phyloP scores from a whole-genome alignment of 805 yeast genomes.

The Naumovozyma dairenensis region DNA sequence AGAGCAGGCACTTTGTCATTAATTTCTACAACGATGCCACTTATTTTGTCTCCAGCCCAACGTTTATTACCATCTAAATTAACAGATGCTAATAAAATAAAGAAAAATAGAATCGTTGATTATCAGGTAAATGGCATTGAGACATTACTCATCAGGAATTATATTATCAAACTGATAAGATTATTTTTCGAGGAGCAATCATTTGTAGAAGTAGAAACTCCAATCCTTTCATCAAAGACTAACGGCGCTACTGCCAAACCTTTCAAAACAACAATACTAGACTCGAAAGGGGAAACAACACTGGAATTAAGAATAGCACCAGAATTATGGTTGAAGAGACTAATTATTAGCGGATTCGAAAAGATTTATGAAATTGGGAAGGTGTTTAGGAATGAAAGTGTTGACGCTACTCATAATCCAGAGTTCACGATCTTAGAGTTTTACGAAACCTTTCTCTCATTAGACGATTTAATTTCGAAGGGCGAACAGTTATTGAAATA shows the following conservation, averaged over 20 bases:
- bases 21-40: conserved; percentile 41
- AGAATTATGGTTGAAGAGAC: conserved; percentile 82
- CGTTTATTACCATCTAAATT: conserved; percentile 60
- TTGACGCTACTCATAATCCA: conserved; percentile 88
- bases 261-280: conserved; percentile 51
- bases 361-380: conserved; percentile 79
- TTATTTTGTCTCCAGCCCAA: conserved; percentile 57
- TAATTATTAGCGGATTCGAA: conserved; percentile 79
- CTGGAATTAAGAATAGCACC: conserved; percentile 83
- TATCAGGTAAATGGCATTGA: conserved; percentile 50
- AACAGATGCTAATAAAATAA: conserved; percentile 44
- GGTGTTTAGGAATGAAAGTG: conserved; percentile 84
- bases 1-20: conserved; percentile 65
- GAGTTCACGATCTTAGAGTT: conserved; percentile 89
- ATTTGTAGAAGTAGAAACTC: conserved; percentile 84
- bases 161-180: conserved; percentile 48
- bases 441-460: conserved; percentile 60
- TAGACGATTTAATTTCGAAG: conserved; percentile 54
- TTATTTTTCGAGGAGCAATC: conserved; percentile 41
- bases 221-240: conserved; percentile 59
- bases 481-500: conserved; percentile 48
- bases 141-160: conserved; percentile 41
- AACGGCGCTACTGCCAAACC: conserved; percentile 95
- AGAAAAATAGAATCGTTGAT: conserved; percentile 63
- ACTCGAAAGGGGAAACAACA: conserved; percentile 26